Percentiles rank a stretch among this genome's conserved stretches.
Conservation (phyloP, 768 basidiomycete species). For the Chlorophyllum brunneum region DNA sequence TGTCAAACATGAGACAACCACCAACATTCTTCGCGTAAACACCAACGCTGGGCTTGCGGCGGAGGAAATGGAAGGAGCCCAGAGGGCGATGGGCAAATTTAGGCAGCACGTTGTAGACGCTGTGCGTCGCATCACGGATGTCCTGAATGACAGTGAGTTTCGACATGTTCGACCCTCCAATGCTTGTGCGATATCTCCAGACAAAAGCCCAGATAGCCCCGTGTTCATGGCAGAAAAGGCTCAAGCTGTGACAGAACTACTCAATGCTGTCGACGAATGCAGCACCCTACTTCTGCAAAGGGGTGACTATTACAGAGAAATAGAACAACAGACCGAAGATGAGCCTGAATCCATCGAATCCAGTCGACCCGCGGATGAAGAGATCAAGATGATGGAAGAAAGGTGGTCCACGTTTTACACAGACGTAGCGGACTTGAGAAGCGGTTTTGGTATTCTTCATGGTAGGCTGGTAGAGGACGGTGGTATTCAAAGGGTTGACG, state of each 20-base stretch:
- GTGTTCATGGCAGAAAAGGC: not conserved
- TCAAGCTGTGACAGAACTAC: not conserved
- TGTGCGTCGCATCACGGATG: no score
- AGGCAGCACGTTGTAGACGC: not conserved
- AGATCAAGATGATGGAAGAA: not conserved
- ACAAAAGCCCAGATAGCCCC: no score
- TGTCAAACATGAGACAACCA: not conserved
- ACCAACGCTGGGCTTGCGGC: not conserved
- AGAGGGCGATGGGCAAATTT: not conserved
- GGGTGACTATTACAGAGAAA: not conserved
- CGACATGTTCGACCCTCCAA: not conserved
- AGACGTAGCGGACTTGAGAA: not conserved
- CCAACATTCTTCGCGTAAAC: not conserved
- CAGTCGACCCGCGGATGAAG: not conserved
- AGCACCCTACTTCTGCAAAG: not conserved
- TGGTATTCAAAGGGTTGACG: no score
- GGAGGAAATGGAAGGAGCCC: not conserved
- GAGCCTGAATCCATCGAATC: not conserved
- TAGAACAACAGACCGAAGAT: not conserved
- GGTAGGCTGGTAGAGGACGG: no score
- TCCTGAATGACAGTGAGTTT: not conserved
- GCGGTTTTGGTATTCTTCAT: no score
- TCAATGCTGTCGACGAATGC: not conserved
- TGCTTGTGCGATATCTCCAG: not conserved
- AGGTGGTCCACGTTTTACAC: not conserved